A percentile compares a stretch with the other conserved stretches of the same genome.
phyloP scores from a whole-genome alignment of 2,329 filamentous ascomycete species.

The Lecanicillium sp. region DNA sequence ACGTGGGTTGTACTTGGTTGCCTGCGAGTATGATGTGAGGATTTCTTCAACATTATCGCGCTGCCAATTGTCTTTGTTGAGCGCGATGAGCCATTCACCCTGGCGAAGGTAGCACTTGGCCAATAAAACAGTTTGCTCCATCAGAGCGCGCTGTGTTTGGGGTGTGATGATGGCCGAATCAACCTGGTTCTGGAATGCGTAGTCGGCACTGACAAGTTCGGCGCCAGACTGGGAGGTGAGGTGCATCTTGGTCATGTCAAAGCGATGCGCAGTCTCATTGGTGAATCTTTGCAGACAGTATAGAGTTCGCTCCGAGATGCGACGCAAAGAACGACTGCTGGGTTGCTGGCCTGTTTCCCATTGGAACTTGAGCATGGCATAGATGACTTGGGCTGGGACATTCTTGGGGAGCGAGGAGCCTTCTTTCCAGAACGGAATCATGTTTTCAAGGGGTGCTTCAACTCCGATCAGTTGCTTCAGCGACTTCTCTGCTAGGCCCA shows the following conservation, averaged over 20 bases:
- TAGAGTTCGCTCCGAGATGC: constrained; percentile 48
- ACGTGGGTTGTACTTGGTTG: constrained; percentile 86
- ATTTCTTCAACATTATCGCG: constrained; percentile 82
- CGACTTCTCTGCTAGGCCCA: constrained; percentile 92
- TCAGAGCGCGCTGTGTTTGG: constrained; percentile 46
- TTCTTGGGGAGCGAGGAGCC: constrained; percentile 29
- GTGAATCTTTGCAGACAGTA: constrained; percentile 57
- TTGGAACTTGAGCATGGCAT: constrained; percentile 95
- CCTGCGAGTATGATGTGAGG: constrained; percentile 81
- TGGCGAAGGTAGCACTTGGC: constrained; percentile 95
- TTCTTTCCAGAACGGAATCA: constrained; percentile 55
- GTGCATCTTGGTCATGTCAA: constrained; percentile 48
- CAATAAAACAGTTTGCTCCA: constrained; percentile 64
- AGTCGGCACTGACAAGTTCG: constrained; percentile 41
- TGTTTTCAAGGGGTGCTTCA: constrained; percentile 54
- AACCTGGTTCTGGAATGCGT: constrained; percentile 43
- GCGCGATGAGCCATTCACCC: constrained; percentile 87
- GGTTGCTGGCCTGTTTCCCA: constrained; percentile 77
- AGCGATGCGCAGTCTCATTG: constrained; percentile 48
- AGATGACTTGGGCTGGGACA: constrained; percentile 74
- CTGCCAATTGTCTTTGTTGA: constrained; percentile 86
- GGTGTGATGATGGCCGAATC: constrained; percentile 41
- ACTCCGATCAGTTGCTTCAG: constrained; percentile 81
- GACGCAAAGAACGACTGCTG: constrained; percentile 32
- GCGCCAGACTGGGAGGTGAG: constrained; percentile 41